phyloP scores from a whole-genome alignment of 1,284 basidiomycete genomes.

The Pseudozyma hubeiensis region DNA sequence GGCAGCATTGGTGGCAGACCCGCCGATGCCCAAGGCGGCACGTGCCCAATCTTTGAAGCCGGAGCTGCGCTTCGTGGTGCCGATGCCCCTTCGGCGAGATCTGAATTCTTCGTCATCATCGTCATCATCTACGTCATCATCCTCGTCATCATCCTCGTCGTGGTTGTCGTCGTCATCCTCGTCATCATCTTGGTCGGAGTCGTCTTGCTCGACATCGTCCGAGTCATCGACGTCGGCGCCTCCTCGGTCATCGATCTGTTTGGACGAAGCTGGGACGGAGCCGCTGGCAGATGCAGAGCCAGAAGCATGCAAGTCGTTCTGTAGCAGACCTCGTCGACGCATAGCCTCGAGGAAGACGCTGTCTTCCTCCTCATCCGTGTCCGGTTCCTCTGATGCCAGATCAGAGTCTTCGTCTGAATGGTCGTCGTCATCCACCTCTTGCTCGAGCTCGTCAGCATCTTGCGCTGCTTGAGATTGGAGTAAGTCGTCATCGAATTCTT shows the following conservation, averaged over 20 bases:
- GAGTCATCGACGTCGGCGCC: slow-evolving; percentile 1
- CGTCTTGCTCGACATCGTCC: slow-evolving; percentile 15
- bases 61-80: slow-evolving; percentile 45
- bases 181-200: slow-evolving; percentile 19
- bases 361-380: slow-evolving; percentile 62
- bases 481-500: slow-evolving; percentile 29
- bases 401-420: slow-evolving; percentile 27
- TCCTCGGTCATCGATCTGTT: slow-evolving; percentile 2
- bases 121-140: slow-evolving; percentile 35
- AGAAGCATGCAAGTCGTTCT: slow-evolving; percentile 5
- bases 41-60: slow-evolving; percentile 67
- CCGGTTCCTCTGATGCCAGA: slow-evolving; percentile 39
- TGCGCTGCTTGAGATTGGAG: not conserved
- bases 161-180: slow-evolving; percentile 26
- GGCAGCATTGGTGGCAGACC: slow-evolving; percentile 19
- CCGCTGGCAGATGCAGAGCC: slow-evolving; percentile 12
- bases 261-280: slow-evolving; percentile 4
- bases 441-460: slow-evolving; percentile 1
- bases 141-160: slow-evolving; percentile 20
- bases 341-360: slow-evolving; percentile 61
- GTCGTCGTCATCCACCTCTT: slow-evolving; percentile 5
- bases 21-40: slow-evolving; percentile 56
- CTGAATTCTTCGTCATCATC: slow-evolving; percentile 24
- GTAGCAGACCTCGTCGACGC: slow-evolving; percentile 53
- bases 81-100: slow-evolving; percentile 51